Evolutionary conservation across 805 yeast species (phyloP).

Genomic region (Diddensiella caesifluorescens): DNA sequence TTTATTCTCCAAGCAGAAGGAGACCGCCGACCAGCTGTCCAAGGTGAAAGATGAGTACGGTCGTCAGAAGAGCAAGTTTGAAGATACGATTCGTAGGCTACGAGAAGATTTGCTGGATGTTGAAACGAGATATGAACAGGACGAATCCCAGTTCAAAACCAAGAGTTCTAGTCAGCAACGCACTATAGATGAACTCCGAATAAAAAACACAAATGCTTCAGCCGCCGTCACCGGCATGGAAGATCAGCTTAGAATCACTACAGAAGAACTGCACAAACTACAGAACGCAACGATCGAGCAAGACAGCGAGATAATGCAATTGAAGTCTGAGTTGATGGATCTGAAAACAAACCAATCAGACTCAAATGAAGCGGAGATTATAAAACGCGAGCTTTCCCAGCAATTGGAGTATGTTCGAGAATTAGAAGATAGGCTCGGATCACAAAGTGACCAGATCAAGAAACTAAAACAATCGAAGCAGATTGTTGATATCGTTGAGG

Average conservation of each 20-base stretch:
- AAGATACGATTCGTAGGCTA: slow-evolving; percentile 34
- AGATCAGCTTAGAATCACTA: slow-evolving; percentile 2
- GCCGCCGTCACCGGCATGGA: slow-evolving; percentile 6
- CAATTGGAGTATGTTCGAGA: slow-evolving; percentile 44
- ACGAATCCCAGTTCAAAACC: slow-evolving; percentile 11
- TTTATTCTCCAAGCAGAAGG: slow-evolving; percentile 35
- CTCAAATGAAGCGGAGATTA: slow-evolving; percentile 13
- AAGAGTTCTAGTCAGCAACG: not conserved
- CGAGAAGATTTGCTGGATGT: slow-evolving; percentile 31
- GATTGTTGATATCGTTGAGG: slow-evolving; percentile 48
- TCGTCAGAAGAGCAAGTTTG: slow-evolving; percentile 25
- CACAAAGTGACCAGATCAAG: slow-evolving; percentile 49
- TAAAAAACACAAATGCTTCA: slow-evolving; percentile 1
- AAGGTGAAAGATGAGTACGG: slow-evolving; percentile 26
- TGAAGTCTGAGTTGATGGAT: slow-evolving; percentile 5
- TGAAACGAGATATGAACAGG: slow-evolving; percentile 23
- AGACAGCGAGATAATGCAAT: slow-evolving; percentile 15
- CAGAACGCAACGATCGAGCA: slow-evolving; percentile 15
- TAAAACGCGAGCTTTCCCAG: slow-evolving; percentile 28
- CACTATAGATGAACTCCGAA: slow-evolving; percentile 7
- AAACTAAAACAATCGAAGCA: slow-evolving; percentile 43
- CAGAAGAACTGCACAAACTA: slow-evolving; percentile 4
- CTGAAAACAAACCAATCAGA: slow-evolving; percentile 7
- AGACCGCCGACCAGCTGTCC: slow-evolving; percentile 26
- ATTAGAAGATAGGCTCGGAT: slow-evolving; percentile 48